These are phyloP conservation scores for Plasmodium vinckei DNA, from an alignment of 169 alveolate species.

Conservation along the genomic window DNA sequence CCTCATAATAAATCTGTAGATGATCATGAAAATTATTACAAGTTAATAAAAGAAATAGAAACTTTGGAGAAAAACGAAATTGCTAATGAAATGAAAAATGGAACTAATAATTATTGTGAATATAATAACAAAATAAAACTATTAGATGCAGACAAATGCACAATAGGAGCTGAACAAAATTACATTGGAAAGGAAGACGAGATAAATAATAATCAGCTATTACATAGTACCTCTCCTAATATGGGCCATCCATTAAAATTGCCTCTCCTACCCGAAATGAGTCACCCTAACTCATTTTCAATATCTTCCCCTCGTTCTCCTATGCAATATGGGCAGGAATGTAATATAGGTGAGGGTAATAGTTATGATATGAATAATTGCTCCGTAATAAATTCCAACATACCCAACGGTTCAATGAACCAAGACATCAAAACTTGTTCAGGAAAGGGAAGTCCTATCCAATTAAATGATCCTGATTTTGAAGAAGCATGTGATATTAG, in stretches of 20 bases:
- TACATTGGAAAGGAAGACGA: slow-evolving; percentile 2
- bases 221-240: background rate
- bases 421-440: background rate
- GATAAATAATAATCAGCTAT: background rate
- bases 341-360: slow-evolving; percentile 17
- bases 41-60: slow-evolving; percentile 63
- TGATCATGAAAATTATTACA: slow-evolving; percentile 66
- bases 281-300: slow-evolving; percentile 50
- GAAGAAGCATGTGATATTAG: slow-evolving; percentile 76
- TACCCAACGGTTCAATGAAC: background rate
- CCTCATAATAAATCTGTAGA: slow-evolving; percentile 23
- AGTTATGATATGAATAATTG: slow-evolving; percentile 10
- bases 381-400: background rate
- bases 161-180: background rate
- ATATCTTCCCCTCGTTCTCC: slow-evolving; percentile 60
- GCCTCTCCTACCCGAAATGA: slow-evolving; percentile 3
- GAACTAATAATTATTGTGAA: slow-evolving; percentile 3
- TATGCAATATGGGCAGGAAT: background rate
- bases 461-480: slow-evolving; percentile 71
- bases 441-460: slow-evolving; percentile 15
- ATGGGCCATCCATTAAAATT: slow-evolving; percentile 16
- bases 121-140: background rate
- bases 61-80: slow-evolving; percentile 60
- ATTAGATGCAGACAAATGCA: background rate
- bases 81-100: background rate